Evolutionary conservation across 257 asterid species (phyloP).

Genomic region (Nicotiana benthamiana): DNA sequence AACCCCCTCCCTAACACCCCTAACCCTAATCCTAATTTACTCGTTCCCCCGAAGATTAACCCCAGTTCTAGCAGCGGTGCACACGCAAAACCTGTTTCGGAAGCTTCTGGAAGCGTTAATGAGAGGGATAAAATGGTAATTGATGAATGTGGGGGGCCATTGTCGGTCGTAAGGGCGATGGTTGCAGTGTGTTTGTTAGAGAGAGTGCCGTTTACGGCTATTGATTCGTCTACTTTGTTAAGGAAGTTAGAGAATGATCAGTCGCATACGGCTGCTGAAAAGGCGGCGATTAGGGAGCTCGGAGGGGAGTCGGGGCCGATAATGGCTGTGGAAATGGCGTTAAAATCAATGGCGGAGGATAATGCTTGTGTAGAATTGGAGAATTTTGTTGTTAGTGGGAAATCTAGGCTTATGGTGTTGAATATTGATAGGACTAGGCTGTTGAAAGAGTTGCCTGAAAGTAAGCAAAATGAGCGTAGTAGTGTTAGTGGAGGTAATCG

Average conservation of each 20-base stretch:
- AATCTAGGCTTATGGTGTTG: constrained; percentile 75
- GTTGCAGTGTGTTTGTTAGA: constrained; percentile 82
- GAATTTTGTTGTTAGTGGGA: constrained; percentile 81
- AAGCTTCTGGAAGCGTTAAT: constrained; percentile 15
- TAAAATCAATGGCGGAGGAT: constrained; percentile 84
- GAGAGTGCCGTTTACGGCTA: constrained; percentile 70
- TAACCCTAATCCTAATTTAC: constrained; percentile 12
- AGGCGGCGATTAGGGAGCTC: constrained; percentile 71
- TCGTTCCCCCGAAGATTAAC: constrained; percentile 31
- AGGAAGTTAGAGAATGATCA: constrained; percentile 87
- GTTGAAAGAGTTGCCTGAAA: constrained; percentile 70
- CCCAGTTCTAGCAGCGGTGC: neutral
- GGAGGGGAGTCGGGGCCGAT: constrained; percentile 81
- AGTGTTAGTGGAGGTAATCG: constrained; percentile 34
- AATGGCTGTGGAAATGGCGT: constrained; percentile 81
- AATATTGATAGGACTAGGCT: constrained; percentile 73
- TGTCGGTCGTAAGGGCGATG: constrained; percentile 71
- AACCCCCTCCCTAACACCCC: constrained; percentile 58
- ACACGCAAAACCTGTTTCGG: constrained; percentile 10
- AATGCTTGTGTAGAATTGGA: constrained; percentile 79
- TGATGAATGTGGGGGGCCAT: constrained; percentile 67
- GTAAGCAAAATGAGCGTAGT: constrained; percentile 46
- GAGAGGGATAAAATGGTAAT: constrained; percentile 38
- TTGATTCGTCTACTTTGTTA: constrained; percentile 69
- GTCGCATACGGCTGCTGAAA: constrained; percentile 41